Evolutionary conservation across 1,284 basidiomycete genomes (phyloP), one percentile per base, ranked within the genome.

Genomic region (Hemileccinum hortonii): DNA sequence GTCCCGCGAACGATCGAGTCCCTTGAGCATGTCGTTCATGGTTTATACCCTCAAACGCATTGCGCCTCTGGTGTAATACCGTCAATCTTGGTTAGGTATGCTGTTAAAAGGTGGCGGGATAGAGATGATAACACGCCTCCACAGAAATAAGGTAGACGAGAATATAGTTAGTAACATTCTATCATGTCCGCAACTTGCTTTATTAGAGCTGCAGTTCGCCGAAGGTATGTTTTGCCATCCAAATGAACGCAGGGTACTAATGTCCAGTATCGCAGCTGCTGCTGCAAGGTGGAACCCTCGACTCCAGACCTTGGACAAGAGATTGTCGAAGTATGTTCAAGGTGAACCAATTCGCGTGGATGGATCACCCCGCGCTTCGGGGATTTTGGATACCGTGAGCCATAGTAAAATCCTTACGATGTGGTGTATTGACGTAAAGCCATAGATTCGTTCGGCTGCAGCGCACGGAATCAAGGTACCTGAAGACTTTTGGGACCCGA

Each of bases 1-100:
- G 81, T 92, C 65, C 78, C 85, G 2, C 78, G 90, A 33, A 93
- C 90, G 6, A 82, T 87, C 22, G 88, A 92, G 62, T 87, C 86
- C 3, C 70, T 92, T 15, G 84, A 90, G 60, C 83, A 92, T 59
- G 75, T 90, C 38, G 75, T 90, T 21, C 78, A 84, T 49, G 90
- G 90, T 5, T 65, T 90, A 47, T 90, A 90, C 58, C 87, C 87
- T 4, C 69, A 72, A 15, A 59, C 70, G 4, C 80, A 81, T 62
- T 80, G 79, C 55, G 66, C 68, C 14, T 60, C 71, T 14, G 68
- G 70, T 16, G 71, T 76, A 10, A 60, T 74, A n/a, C 84, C 86
- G 10, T 66, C 75, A 1, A 65, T 88, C 32, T 70, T 81, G 41
- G 70, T 87, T 49, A 76, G 86, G 86, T 86, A 61, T 32, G 49